Percentiles rank a stretch among this genome's conserved stretches.
phyloP scores from a whole-genome alignment of 2,329 filamentous ascomycete genomes.

The Rachicladosporium sp. region DNA sequence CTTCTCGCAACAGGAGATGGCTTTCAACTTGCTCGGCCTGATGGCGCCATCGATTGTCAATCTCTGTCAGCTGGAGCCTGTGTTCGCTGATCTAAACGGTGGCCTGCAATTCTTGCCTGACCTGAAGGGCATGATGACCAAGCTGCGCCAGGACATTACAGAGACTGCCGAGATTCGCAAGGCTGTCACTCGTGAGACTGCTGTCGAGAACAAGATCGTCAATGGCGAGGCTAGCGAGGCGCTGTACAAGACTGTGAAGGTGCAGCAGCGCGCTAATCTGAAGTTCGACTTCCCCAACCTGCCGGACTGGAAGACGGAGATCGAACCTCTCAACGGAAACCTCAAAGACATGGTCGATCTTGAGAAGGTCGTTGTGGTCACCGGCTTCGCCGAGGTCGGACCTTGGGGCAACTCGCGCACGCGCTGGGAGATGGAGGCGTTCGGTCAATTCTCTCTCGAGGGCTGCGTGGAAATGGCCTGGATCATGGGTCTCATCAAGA shows the following conservation, averaged over 20 bases:
- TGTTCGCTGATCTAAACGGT: conserved; percentile 95
- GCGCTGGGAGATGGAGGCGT: conserved; percentile 98
- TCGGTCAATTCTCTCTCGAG: conserved; percentile 92
- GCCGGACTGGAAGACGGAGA: conserved; percentile 82
- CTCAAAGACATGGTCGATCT: conserved; percentile 98
- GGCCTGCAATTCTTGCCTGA: conserved; percentile 95
- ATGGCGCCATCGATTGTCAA: conserved; percentile 93
- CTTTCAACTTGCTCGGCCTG: conserved; percentile 90
- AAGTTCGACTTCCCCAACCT: conserved; percentile 90
- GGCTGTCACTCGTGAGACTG: conserved; percentile 88
- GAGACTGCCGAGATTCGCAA: conserved; percentile 88
- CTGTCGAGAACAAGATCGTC: conserved; percentile 93
- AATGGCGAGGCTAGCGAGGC: conserved; percentile 87
- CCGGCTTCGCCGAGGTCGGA: conserved; percentile 88
- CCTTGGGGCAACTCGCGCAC: conserved; percentile 98
- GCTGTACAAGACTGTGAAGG: conserved; percentile 85
- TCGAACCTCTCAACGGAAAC: conserved; percentile 74
- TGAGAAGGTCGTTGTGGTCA: conserved; percentile 94
- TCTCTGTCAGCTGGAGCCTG: conserved; percentile 86
- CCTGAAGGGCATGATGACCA: conserved; percentile 86
- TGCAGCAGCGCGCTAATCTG: conserved; percentile 92
- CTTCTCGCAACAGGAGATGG: conserved; percentile 99
- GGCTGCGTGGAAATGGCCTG: conserved; percentile 99
- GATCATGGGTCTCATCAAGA: conserved; percentile 99
- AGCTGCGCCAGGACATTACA: conserved; percentile 84